Percentiles rank a stretch among this genome's conserved stretches.
Conservation (phyloP, 768 basidiomycete genomes). For the Kwoniella dejecticola region DNA sequence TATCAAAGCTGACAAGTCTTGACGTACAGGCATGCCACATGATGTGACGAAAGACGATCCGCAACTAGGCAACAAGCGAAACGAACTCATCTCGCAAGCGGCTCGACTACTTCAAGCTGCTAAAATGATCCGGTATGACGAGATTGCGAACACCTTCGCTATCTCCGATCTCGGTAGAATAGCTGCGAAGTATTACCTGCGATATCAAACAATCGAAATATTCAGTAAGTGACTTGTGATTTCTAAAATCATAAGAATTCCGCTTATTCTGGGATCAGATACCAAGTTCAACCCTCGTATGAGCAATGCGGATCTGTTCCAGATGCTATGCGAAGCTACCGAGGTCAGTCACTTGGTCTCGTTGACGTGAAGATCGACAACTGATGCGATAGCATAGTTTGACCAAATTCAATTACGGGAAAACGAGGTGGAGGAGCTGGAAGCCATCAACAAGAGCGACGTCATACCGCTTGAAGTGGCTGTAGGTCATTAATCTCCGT, state of each 20-base stretch:
- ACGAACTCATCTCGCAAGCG: constrained; percentile 67
- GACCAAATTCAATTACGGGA: constrained; percentile 93
- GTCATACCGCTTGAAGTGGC: constrained; percentile 74
- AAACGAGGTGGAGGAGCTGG: constrained; percentile 80
- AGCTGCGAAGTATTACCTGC: constrained; percentile 94
- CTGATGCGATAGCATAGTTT: constrained; percentile 62
- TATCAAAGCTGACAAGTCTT: no score
- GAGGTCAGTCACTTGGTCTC: constrained; percentile 63
- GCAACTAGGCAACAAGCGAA: constrained; percentile 68
- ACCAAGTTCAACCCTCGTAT: constrained; percentile 73
- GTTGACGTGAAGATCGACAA: not conserved
- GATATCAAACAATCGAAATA: constrained; percentile 77
- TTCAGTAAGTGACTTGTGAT: constrained; percentile 71
- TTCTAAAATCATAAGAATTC: no score
- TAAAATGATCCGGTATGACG: constrained; percentile 80
- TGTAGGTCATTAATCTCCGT: constrained; percentile 57
- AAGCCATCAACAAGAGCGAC: constrained; percentile 62
- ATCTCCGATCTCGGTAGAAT: constrained; percentile 93
- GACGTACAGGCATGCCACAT: constrained; percentile 68
- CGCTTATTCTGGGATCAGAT: no score
- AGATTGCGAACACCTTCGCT: constrained; percentile 63
- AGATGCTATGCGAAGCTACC: constrained; percentile 82
- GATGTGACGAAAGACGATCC: constrained; percentile 72
- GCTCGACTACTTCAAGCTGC: constrained; percentile 68
- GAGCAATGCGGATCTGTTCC: constrained; percentile 89